A percentile compares a stretch with the other conserved stretches of the same genome.
phyloP scores from a whole-genome alignment of 805 yeast genomes.

The Ogataea ganodermae region DNA sequence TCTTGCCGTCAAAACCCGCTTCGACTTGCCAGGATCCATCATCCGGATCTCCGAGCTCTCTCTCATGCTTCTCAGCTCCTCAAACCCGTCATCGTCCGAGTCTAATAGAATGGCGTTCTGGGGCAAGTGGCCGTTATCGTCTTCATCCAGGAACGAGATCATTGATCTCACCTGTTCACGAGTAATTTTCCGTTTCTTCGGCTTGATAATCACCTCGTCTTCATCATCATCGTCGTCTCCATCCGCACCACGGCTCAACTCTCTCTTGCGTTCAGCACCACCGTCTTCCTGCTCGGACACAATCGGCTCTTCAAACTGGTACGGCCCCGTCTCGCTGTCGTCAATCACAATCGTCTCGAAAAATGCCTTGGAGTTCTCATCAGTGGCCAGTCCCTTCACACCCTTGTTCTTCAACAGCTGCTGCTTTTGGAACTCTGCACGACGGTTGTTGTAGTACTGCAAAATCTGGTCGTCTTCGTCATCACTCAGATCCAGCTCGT shows the following conservation, averaged over 20 bases:
- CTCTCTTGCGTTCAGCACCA: slow-evolving; percentile 17
- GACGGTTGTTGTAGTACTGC: slow-evolving; percentile 37
- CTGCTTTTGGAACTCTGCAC: slow-evolving; percentile 49
- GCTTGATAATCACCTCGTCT: slow-evolving; percentile 19
- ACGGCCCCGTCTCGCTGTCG: slow-evolving; percentile 32
- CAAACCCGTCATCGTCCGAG: slow-evolving; percentile 36
- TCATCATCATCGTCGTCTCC: slow-evolving; percentile 27
- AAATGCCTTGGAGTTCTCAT: slow-evolving; percentile 64
- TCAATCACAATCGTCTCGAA: slow-evolving; percentile 55
- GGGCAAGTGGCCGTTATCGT: slow-evolving; percentile 25
- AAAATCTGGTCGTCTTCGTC: slow-evolving; percentile 66
- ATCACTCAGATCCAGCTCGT: slow-evolving; percentile 68
- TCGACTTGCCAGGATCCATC: slow-evolving; percentile 22
- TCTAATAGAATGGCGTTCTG: slow-evolving; percentile 39
- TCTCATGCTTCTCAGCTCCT: slow-evolving; percentile 43
- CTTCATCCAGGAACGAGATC: slow-evolving; percentile 31
- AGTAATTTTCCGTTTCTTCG: slow-evolving; percentile 38
- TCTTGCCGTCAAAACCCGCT: background rate
- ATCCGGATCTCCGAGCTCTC: slow-evolving; percentile 58
- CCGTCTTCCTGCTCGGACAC: slow-evolving; percentile 31
- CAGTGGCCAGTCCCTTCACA: slow-evolving; percentile 45
- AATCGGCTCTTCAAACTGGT: slow-evolving; percentile 34
- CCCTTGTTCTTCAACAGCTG: slow-evolving; percentile 46
- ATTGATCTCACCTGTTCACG: slow-evolving; percentile 29
- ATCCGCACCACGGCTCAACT: slow-evolving; percentile 3